These are phyloP conservation scores for Nitzschia sp. DNA, from an alignment of 108 stramenopile species.

Conservation along the genomic window DNA sequence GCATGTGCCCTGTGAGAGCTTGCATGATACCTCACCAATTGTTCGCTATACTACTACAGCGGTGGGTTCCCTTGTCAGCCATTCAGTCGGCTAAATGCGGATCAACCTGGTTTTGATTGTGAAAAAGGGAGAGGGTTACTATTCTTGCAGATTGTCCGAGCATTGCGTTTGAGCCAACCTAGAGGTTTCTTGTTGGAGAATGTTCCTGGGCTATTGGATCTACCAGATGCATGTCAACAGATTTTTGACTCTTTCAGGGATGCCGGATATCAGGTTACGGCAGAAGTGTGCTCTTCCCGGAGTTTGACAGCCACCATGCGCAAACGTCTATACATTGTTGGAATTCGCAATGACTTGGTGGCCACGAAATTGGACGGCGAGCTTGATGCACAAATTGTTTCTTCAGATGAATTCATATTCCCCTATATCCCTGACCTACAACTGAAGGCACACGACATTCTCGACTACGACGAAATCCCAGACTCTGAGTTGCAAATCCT, in stretches of 20 bases:
- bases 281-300: conserved; percentile 62
- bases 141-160: conserved; percentile 71
- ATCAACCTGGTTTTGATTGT: conserved; percentile 66
- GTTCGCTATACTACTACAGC: conserved; percentile 20
- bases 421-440: conserved; percentile 76
- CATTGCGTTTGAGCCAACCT: conserved; percentile 55
- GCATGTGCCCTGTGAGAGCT: background rate
- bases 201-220: conserved; percentile 67
- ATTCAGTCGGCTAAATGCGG: conserved; percentile 56
- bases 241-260: conserved; percentile 56
- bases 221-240: conserved; percentile 45
- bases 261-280: conserved; percentile 64
- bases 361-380: background rate
- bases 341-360: conserved; percentile 46
- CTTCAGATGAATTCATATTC: conserved; percentile 44
- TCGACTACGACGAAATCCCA: conserved; percentile 61
- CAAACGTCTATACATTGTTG: conserved; percentile 75
- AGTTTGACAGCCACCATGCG: conserved; percentile 65
- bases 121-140: conserved; percentile 62
- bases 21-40: background rate
- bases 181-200: conserved; percentile 77
- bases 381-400: background rate
- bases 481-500: conserved; percentile 48
- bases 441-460: conserved; percentile 53
- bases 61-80: conserved; percentile 86